phyloP scores from a whole-genome alignment of 2,329 filamentous ascomycete genomes.

The Colletotrichum spinosum region DNA sequence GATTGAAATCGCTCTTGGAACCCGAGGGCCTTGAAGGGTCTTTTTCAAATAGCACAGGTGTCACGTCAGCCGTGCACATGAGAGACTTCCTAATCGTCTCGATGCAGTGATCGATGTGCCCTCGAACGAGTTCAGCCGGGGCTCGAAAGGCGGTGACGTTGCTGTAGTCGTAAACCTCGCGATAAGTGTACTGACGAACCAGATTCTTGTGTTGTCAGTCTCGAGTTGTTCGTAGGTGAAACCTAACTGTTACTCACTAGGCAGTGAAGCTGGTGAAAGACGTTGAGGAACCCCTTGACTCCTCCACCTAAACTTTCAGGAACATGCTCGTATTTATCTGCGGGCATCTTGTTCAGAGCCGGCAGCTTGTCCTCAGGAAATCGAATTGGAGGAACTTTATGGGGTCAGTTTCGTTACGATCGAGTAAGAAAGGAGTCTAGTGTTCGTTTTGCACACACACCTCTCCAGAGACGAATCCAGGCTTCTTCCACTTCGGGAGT shows the following conservation, averaged over 20 bases:
- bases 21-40: too few species aligned
- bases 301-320: conserved; percentile 19
- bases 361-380: conserved; percentile 4
- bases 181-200: conserved; percentile 29
- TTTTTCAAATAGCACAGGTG: too few species aligned
- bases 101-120: too few species aligned
- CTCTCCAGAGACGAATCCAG: conserved; percentile 30
- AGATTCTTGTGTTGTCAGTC: conserved; percentile 16
- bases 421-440: not conserved
- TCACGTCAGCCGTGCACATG: too few species aligned
- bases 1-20: too few species aligned
- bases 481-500: conserved; percentile 31
- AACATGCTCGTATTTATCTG: conserved; percentile 16
- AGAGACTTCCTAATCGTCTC: too few species aligned
- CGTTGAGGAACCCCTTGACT: conserved; percentile 30
- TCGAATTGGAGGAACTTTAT: too few species aligned
- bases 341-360: not conserved
- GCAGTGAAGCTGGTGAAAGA: conserved; percentile 38
- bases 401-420: not conserved
- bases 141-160: too few species aligned
- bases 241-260: conserved; percentile 17
- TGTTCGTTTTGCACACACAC: not conserved
- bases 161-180: not conserved
- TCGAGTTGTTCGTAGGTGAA: not conserved
- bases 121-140: too few species aligned